Conservation (phyloP, 192 early-diverging fungal species). For the Linnemannia schmuckeri region DNA sequence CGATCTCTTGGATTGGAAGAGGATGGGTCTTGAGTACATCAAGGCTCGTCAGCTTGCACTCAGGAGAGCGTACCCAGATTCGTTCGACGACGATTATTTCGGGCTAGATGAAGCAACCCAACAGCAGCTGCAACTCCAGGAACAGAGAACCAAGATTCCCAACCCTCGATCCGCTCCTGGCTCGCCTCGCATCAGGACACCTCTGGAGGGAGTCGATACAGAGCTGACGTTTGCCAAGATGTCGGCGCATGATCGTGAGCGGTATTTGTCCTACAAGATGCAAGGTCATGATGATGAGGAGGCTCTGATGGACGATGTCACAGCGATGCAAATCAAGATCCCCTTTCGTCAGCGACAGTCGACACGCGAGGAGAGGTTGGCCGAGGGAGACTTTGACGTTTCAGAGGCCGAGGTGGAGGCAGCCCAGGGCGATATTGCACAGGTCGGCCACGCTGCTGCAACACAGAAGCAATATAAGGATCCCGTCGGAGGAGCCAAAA, state of each 20-base stretch:
- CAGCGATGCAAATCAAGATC: constrained; percentile 24
- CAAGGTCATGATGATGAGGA: constrained; percentile 48
- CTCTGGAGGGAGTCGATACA: constrained; percentile 44
- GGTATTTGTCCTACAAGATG: constrained; percentile 47
- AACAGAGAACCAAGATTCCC: constrained; percentile 76
- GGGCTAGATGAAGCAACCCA: constrained; percentile 12
- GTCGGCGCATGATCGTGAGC: constrained; percentile 46
- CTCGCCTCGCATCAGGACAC: constrained; percentile 75
- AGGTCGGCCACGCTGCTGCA: constrained; percentile 5
- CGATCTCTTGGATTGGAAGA: constrained; percentile 98
- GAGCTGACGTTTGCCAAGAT: constrained; percentile 52
- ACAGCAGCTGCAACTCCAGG: constrained; percentile 13
- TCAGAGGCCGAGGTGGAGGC: constrained; percentile 13
- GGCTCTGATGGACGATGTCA: constrained; percentile 11
- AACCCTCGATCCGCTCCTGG: constrained; percentile 92
- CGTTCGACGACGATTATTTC: constrained; percentile 73
- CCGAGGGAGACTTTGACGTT: constrained; percentile 18
- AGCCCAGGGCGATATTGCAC: constrained; percentile 25
- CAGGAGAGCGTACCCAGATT: constrained; percentile 88
- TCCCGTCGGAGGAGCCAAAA: constrained; percentile 27
- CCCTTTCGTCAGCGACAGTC: constrained; percentile 19
- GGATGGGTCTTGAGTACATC: constrained; percentile 98
- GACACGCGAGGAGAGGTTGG: constrained; percentile 10
- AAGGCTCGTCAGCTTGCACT: constrained; percentile 95
- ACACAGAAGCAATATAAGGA: constrained; percentile 41